Base-by-base conservation (phyloP, 148 eudicot genomes). In the Persicaria maculosa region DNA sequence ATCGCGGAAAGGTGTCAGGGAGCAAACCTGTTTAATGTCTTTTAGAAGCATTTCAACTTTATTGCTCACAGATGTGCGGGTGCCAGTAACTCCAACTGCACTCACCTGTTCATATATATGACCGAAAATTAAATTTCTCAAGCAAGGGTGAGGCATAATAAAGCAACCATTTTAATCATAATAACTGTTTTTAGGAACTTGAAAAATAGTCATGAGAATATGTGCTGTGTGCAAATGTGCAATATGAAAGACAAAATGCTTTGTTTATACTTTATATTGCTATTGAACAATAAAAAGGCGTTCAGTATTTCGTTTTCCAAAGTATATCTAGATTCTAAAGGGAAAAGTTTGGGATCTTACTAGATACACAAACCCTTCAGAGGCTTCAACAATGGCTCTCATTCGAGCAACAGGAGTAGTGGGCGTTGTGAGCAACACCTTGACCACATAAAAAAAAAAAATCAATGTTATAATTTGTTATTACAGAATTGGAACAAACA, bases 291-390 rank as follows among this genome's bases (percentile, higher is more conserved):
- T 44, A 43, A 74, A 22, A 65, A 45, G 78, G 3, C 95, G 40
- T 48, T 48, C 11, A 5, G 12, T 48, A 7, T 48, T 31, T 61
- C 8, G 6, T 22, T 9, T 61, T 62, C 44, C 70, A 43, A 31
- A 65, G 70, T 48, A 48, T n/a, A 65, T 14, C 4, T 12, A 65
- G 14, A 25, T 65, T 65, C 19, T 14, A 36, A 65, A 36, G 70
- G 45, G 31, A 4, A 64, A 45, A 43, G 17, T 46, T 65, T 3
- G 70, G 45, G 70, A 65, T 14, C 46, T 87, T 86, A 94, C 98
- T 72, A 94, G 98, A 76, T 94, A 94, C 7, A 94, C 82, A 78
- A 90, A 94, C 74, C 98, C 98, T 77, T 94, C 96, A 19, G 97
- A 84, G 79, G 87, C 93, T 81, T 94, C 93, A 78, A 86, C 96